These are phyloP conservation scores for Euptelea pleiosperma DNA, from an alignment of 164 flowering plant species.

Conservation along the genomic window DNA sequence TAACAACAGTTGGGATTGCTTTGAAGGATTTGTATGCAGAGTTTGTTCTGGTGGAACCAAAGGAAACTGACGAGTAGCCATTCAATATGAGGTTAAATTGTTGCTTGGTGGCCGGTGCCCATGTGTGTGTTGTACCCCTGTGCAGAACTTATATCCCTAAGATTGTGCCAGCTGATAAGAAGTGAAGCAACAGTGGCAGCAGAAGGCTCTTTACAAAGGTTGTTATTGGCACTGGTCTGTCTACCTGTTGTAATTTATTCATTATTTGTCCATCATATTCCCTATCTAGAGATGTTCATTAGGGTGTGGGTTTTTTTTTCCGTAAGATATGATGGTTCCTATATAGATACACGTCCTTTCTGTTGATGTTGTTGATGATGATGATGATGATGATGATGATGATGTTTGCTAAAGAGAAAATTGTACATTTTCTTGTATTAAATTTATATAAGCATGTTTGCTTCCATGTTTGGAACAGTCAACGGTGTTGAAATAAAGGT, in stretches of 20 bases:
- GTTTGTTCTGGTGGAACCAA: conserved; percentile 68
- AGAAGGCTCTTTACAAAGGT: not conserved
- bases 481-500: not conserved
- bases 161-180: not conserved
- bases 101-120: not conserved
- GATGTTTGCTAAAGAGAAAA: conserved; percentile 2
- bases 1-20: conserved; percentile 84
- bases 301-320: conserved; percentile 14
- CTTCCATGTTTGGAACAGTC: not conserved
- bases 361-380: not conserved
- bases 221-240: not conserved
- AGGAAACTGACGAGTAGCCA: conserved; percentile 24
- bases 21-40: conserved; percentile 82
- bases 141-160: not conserved
- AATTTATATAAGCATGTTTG: not conserved
- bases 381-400: not conserved
- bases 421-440: conserved; percentile 6
- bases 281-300: not conserved
- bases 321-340: not conserved
- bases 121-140: no score
- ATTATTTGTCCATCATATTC: conserved; percentile 5
- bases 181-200: not conserved
- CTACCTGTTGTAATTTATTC: conserved; percentile 5
- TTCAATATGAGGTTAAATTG: not conserved
- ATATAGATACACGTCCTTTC: not conserved